phyloP scores from a whole-genome alignment of 2,329 filamentous ascomycete genomes.

The Hypoxylon sp. region DNA sequence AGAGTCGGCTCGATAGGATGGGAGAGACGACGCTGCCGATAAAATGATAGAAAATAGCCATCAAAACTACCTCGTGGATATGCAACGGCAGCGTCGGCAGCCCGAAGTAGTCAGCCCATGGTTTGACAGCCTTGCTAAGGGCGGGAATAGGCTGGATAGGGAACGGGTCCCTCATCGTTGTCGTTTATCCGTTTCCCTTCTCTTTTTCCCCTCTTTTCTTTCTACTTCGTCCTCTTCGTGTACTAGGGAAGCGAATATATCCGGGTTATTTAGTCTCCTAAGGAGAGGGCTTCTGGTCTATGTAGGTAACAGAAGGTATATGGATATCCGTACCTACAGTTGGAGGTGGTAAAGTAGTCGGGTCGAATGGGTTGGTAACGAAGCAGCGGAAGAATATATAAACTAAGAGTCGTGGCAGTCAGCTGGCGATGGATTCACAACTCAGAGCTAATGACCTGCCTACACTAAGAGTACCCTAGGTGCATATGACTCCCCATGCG shows the following conservation, averaged over 20 bases:
- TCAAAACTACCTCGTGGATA: conserved; percentile 80
- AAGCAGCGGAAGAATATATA: conserved; percentile 15
- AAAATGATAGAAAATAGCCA: conserved; percentile 77
- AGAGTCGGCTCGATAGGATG: conserved; percentile 72
- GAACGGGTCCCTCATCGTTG: conserved; percentile 80
- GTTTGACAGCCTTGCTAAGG: conserved; percentile 70
- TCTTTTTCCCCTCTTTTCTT: not conserved
- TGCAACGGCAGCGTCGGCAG: conserved; percentile 80
- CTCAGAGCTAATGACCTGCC: conserved; percentile 33
- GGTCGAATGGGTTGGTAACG: conserved; percentile 7
- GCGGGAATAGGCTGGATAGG: conserved; percentile 73
- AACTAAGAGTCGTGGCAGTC: conserved; percentile 17
- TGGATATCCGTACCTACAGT: not conserved
- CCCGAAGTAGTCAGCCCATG: conserved; percentile 72
- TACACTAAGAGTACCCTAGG: conserved; percentile 7
- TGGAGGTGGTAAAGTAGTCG: not conserved
- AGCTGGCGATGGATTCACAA: conserved; percentile 24
- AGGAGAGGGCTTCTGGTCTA: not conserved
- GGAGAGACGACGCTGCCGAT: conserved; percentile 79
- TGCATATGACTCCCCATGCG: conserved; percentile 28
- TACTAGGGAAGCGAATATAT: conserved; percentile 7
- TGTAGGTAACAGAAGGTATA: conserved; percentile 4
- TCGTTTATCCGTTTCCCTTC: not conserved
- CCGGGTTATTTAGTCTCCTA: conserved; percentile 5
- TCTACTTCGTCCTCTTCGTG: conserved; percentile 8